Evolutionary conservation across 202 grass and related monocot species (phyloP).

Genomic region (Hordeum pubiflorum): DNA sequence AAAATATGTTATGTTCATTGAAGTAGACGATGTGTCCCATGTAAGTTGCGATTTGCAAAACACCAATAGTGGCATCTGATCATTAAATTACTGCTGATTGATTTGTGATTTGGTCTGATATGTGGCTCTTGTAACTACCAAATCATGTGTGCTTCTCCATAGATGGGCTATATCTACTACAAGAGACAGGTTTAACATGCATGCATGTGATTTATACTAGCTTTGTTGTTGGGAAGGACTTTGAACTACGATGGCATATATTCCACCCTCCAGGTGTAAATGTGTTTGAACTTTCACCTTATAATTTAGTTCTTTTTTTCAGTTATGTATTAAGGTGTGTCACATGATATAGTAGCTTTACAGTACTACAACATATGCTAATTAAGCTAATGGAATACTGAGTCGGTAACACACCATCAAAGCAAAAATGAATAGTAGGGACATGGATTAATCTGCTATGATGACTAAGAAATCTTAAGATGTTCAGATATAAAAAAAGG

Average conservation of each 20-base stretch:
- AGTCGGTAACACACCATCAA: not conserved
- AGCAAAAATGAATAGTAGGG: not conserved
- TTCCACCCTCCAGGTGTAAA: not conserved
- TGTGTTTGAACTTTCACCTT: not conserved
- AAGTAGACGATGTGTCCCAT: not conserved
- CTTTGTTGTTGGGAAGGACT: not conserved
- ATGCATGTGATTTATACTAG: not conserved
- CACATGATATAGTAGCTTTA: not conserved
- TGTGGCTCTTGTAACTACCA: not conserved
- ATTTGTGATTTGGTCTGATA: not conserved
- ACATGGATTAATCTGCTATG: not conserved
- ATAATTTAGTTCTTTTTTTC: not conserved
- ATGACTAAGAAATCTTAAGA: not conserved
- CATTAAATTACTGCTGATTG: not conserved
- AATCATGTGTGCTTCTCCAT: not conserved
- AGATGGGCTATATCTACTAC: conserved; percentile 8
- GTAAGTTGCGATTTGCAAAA: not conserved
- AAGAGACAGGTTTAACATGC: not conserved
- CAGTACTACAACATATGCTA: not conserved
- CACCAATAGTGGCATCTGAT: not conserved
- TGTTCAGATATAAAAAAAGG: not conserved
- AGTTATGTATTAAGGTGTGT: not conserved
- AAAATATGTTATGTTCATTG: not conserved
- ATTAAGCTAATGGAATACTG: not conserved
- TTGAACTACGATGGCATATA: not conserved